phyloP scores from a whole-genome alignment of 1,139 yeast genomes.

The Blastobotrys raffinosifermentans region DNA sequence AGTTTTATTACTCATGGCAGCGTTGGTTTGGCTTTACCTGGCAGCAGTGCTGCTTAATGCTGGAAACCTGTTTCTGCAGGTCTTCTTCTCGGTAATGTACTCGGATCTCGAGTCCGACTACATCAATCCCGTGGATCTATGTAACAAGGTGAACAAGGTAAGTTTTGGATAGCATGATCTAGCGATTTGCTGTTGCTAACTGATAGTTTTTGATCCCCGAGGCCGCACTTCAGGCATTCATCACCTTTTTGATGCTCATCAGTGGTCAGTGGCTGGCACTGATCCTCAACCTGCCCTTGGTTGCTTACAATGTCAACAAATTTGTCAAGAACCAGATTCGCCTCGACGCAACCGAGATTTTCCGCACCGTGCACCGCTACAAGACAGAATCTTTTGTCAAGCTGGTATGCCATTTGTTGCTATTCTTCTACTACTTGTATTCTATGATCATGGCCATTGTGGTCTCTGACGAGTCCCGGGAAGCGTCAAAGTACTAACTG shows the following conservation, averaged over 20 bases:
- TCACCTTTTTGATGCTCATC: conserved; percentile 59
- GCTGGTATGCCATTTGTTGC: conserved; percentile 75
- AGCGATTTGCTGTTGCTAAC: background rate
- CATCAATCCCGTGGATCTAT: conserved; percentile 88
- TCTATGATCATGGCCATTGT: conserved; percentile 85
- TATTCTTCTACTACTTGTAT: conserved; percentile 89
- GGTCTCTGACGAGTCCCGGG: conserved; percentile 29
- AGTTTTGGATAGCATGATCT: conserved; percentile 9
- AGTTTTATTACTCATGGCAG: conserved; percentile 1
- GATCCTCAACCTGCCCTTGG: conserved; percentile 68
- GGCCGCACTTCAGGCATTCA: conserved; percentile 68
- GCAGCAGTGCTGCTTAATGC: conserved; percentile 67
- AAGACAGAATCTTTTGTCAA: conserved; percentile 84
- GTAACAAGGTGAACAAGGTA: conserved; percentile 67
- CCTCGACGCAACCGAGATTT: conserved; percentile 91
- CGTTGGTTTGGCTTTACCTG: conserved; percentile 19
- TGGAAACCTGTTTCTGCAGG: conserved; percentile 77
- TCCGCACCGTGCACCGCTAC: conserved; percentile 82
- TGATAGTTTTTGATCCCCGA: conserved; percentile 57
- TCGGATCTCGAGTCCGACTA: conserved; percentile 87
- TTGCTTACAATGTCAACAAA: conserved; percentile 74
- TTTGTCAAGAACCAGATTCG: conserved; percentile 62
- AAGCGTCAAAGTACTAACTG: conserved; percentile 6
- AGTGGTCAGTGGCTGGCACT: conserved; percentile 88
- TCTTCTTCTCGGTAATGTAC: conserved; percentile 81